Evolutionary conservation across 768 basidiomycete species (phyloP).

Genomic region (Coprinopsis sp.): DNA sequence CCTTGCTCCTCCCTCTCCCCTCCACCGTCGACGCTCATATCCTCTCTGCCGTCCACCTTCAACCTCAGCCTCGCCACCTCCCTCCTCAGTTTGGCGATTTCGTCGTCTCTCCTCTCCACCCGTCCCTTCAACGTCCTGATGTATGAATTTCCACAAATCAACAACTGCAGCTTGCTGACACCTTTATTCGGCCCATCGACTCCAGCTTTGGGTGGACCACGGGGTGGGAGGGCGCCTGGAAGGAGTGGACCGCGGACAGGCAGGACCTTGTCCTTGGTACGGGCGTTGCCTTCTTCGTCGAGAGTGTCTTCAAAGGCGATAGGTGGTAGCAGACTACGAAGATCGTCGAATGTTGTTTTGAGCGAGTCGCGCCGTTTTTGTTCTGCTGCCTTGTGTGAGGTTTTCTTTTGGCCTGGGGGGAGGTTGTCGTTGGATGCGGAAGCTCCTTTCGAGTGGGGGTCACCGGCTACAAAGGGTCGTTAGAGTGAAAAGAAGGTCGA

Average conservation of each 20-base stretch:
- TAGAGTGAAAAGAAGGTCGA: background rate
- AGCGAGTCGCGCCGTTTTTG: conserved; percentile 96
- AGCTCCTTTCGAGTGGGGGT: conserved; percentile 1
- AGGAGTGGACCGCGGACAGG: conserved; percentile 41
- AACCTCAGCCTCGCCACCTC: conserved; percentile 61
- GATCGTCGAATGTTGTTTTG: conserved; percentile 88
- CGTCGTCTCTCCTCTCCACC: conserved; percentile 75
- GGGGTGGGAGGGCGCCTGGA: conserved; percentile 85
- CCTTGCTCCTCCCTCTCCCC: conserved; percentile 27
- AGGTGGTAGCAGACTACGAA: conserved; percentile 79
- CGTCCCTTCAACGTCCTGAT: conserved; percentile 72
- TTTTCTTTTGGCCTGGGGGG: conserved; percentile 44
- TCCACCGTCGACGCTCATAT: conserved; percentile 31
- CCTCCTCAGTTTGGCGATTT: conserved; percentile 60
- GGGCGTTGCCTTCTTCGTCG: conserved; percentile 16
- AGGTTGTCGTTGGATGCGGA: background rate
- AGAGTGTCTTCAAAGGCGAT: conserved; percentile 80
- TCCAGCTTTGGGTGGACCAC: conserved; percentile 81
- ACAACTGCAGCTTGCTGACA: conserved; percentile 88
- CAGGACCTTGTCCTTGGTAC: conserved; percentile 11
- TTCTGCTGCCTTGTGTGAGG: conserved; percentile 93
- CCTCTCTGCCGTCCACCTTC: conserved; percentile 27
- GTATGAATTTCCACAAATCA: conserved; percentile 89
- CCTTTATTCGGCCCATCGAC: conserved; percentile 92
- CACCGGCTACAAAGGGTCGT: conserved; percentile 13